phyloP scores from a whole-genome alignment of 176 grass and related monocot genomes.

The Carex littledalei region DNA sequence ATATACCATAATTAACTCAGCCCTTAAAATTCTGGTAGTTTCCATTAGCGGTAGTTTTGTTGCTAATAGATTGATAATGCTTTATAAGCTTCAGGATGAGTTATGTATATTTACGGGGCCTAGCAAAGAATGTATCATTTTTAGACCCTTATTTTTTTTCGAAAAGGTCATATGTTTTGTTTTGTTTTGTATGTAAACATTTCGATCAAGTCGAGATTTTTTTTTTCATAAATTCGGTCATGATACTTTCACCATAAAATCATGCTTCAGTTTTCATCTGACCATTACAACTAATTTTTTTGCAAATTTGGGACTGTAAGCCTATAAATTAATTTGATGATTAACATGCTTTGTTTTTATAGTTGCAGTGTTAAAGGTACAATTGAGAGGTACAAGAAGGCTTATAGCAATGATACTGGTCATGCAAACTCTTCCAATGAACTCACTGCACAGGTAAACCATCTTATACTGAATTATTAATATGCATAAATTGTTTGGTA shows the following conservation, averaged over 20 bases:
- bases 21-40: not conserved
- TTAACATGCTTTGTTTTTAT: not conserved
- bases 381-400: slow-evolving; percentile 89
- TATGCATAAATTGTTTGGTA: not conserved
- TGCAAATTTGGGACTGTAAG: not conserved
- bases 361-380: slow-evolving; percentile 69
- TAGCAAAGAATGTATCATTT: not conserved
- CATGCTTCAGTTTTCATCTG: not conserved
- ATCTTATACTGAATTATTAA: slow-evolving; percentile 25
- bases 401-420: slow-evolving; percentile 54
- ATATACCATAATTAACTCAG: not conserved
- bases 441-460: slow-evolving; percentile 66
- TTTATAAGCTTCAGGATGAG: not conserved
- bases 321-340: not conserved
- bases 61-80: not conserved
- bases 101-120: not conserved
- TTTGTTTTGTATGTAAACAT: not conserved
- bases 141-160: not conserved
- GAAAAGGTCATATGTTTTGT: not conserved
- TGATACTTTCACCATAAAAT: not conserved
- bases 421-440: slow-evolving; percentile 55
- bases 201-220: no score
- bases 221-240: no score
- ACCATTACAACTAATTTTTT: not conserved
- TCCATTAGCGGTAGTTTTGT: not conserved